Evolutionary conservation across 345 rosid species (phyloP), one percentile per base, ranked within the genome.

Genomic region (Syzygium aromaticum): DNA sequence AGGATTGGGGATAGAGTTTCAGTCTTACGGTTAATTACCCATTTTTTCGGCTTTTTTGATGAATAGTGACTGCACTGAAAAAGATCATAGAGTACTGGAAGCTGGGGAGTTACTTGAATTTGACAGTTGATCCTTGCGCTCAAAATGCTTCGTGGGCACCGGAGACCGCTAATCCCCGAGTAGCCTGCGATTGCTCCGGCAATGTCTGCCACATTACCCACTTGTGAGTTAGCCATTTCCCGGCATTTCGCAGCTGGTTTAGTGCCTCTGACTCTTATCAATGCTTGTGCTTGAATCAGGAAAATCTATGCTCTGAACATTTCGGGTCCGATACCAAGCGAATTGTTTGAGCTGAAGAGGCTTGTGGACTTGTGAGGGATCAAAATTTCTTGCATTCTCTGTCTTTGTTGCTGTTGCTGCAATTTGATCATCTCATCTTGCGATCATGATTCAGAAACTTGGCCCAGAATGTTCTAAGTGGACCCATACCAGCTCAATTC

Each of bases 221-320:
- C 86, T 54, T 94, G 95, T 94, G 84, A 90, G 93, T 89, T 46
- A 14, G 11, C 28, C 64, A 0, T 80, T 87, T 87, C 38, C 63
- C 14, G 9, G 51, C 51, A 3, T 56, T 54, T 61, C 46, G 27
- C 25, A 2, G 25, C 82, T 38, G 49, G 14, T 73, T 73, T 38
- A 38, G 82, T 19, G 82, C 49, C 27, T 73, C 14, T 38, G 82
- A 73, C 49, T 67, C 80, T 33, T 19, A 73, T 73, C 14, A 19
- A 0, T 19, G 49, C 27, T 38, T 5, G 49, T 73, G 82, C 82
- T 73, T 84, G 87, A 51, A 85, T 85, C 93, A 92, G 96, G 90
- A 94, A 92, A 91, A 91, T 94, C 78, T 92, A 93, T 93, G 96
- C 95, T 83, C 87, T 93, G 89, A 94, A 94, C 89, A 91, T 93